Conservation (phyloP, 1,139 yeast species). For the Hansenula sp. region DNA sequence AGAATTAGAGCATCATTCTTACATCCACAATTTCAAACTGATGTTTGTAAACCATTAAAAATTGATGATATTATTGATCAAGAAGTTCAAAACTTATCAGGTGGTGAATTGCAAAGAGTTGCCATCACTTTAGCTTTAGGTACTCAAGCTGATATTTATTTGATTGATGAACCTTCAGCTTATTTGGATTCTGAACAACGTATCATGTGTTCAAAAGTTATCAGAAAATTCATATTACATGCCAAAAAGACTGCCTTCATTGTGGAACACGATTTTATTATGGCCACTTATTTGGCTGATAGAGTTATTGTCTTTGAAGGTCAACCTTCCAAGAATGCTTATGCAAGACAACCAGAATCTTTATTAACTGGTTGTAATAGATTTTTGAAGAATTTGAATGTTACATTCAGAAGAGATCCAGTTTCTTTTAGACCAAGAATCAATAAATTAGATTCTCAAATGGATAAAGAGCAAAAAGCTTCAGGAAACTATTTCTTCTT, state of each 20-base stretch:
- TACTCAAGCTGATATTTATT: constrained; percentile 90
- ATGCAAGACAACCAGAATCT: constrained; percentile 86
- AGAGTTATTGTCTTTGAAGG: constrained; percentile 98
- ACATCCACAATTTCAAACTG: constrained; percentile 97
- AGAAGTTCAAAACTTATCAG: constrained; percentile 95
- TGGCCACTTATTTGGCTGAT: constrained; percentile 99
- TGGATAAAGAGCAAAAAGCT: constrained; percentile 95
- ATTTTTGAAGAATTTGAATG: constrained; percentile 94
- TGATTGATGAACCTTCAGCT: constrained; percentile 98
- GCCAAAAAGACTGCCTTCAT: constrained; percentile 96
- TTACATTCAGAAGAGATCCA: constrained; percentile 98
- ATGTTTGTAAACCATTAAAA: constrained; percentile 91
- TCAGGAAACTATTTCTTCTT: constrained; percentile 93
- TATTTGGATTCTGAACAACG: constrained; percentile 99
- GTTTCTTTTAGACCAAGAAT: constrained; percentile 97
- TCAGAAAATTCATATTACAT: constrained; percentile 92
- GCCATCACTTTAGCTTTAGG: constrained; percentile 95
- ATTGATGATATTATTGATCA: constrained; percentile 94
- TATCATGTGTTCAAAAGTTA: constrained; percentile 97
- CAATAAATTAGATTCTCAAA: constrained; percentile 94
- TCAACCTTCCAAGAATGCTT: constrained; percentile 76
- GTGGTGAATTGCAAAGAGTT: constrained; percentile 99
- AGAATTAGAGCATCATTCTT: constrained; percentile 91
- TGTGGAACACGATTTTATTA: constrained; percentile 99
- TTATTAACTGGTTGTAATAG: constrained; percentile 94